Base-by-base conservation (phyloP, 164 flowering plant genomes). In the Sextonia rubra region DNA sequence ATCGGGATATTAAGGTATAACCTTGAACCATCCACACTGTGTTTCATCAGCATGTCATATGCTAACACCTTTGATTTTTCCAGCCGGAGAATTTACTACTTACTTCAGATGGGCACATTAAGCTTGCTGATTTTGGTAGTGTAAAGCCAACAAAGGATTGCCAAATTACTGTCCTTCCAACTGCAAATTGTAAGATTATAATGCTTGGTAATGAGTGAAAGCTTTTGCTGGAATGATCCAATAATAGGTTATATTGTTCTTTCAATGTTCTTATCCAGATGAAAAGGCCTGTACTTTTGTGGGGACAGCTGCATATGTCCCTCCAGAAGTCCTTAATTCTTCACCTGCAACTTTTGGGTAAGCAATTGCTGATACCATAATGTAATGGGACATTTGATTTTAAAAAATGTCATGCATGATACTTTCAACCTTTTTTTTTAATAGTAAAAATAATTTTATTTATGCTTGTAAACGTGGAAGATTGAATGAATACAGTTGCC, bases 41-140 rank as follows among this genome's bases (percentile, higher is more conserved):
- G 4, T 71, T 74, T 47, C 18, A 56, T 68, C 71, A 74, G 60
- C 70, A 71, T 68, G 20, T 70, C 66, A 71, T 32, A 23, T 76
- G 70, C 83, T 85, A 64, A 86, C 72, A 69, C 47, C 73, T 77
- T 60, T 32, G 48, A 24, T 27, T 64, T 75, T 86, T 74, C 77
- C 97, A 96, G 99, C 99, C 98, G 66, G 99, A 96, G 89, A 93
- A 96, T 82, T 81, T 96, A 83, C 82, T 96, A 66, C 95, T 96
- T 77, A 93, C 89, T 60, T 72, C 91, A 62, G 99, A 96, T 48
- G 99, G 99, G 37, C 97, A 96, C 78, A 88, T 93, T 64, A 96
- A 96, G 79, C 87, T 96, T 83, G 99, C 98, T 73, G 99, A 96
- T 81, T 93, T 96, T 79, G 99, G 99, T 68, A 96, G 99, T 72